Conservation (phyloP, 306 rosid genomes). For the Pyrus betulifolia region DNA sequence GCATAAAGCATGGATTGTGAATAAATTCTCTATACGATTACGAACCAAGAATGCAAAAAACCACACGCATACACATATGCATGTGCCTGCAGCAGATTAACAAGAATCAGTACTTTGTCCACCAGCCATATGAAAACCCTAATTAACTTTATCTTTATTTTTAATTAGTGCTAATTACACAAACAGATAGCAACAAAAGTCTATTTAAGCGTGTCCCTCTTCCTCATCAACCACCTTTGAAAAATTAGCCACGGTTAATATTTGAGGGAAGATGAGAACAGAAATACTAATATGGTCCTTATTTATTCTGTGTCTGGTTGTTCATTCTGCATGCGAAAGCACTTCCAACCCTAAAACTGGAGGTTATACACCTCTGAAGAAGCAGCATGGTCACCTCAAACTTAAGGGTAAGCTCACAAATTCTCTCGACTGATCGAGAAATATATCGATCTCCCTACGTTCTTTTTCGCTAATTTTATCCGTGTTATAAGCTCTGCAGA, state of each 20-base stretch:
- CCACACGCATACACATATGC: background rate
- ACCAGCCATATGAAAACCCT: background rate
- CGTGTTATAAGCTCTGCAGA: slow-evolving; percentile 18
- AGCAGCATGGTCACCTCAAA: slow-evolving; percentile 10
- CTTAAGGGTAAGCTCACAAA: slow-evolving; percentile 20
- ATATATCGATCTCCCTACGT: background rate
- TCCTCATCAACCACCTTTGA: background rate
- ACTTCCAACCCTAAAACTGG: slow-evolving; percentile 5
- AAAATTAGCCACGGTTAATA: background rate
- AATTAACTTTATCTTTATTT: background rate
- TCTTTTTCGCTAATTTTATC: background rate
- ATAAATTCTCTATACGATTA: background rate
- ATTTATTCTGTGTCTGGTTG: slow-evolving; percentile 25
- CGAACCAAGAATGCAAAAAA: no score
- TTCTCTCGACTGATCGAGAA: background rate
- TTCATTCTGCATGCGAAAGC: slow-evolving; percentile 16
- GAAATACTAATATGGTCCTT: slow-evolving; percentile 14
- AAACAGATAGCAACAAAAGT: background rate
- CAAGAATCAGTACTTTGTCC: background rate
- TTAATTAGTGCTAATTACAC: background rate
- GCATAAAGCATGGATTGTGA: background rate
- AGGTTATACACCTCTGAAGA: slow-evolving; percentile 8
- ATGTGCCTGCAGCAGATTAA: background rate
- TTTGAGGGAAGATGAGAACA: slow-evolving; percentile 6
- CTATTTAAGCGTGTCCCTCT: background rate